Conservation (phyloP, 106 monocot species). For the Xerophyta viscosa region DNA sequence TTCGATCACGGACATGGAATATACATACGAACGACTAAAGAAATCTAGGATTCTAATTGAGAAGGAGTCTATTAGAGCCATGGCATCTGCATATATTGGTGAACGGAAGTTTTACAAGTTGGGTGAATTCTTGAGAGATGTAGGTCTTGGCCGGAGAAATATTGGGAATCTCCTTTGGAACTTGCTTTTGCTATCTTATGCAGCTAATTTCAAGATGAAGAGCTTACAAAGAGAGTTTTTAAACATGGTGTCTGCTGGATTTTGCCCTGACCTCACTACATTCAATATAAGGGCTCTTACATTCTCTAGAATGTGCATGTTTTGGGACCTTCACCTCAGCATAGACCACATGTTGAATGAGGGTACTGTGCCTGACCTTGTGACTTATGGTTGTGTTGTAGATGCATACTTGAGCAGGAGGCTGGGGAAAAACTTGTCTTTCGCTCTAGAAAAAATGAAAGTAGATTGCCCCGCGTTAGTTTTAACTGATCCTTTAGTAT, state of each 20-base stretch:
- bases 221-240: conserved; percentile 86
- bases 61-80: conserved; percentile 42
- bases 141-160: conserved; percentile 66
- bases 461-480: conserved; percentile 26
- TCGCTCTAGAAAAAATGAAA: conserved; percentile 46
- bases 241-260: conserved; percentile 71
- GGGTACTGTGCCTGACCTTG: conserved; percentile 58
- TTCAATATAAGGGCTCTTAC: conserved; percentile 78
- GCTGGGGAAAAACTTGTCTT: conserved; percentile 66
- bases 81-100: conserved; percentile 57
- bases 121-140: conserved; percentile 70
- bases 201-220: conserved; percentile 96
- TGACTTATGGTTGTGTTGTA: conserved; percentile 84
- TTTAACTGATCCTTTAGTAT: conserved; percentile 71
- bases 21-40: conserved; percentile 53
- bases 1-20: conserved; percentile 61
- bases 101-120: conserved; percentile 57
- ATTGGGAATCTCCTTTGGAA: conserved; percentile 90
- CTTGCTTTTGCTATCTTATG: conserved; percentile 73
- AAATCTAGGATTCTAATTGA: conserved; percentile 63
- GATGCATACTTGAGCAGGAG: conserved; percentile 74
- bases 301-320: conserved; percentile 85
- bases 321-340: conserved; percentile 97
- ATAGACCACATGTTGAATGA: conserved; percentile 71
- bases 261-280: conserved; percentile 68